phyloP scores from a whole-genome alignment of 306 rosid species.

The Prinsepia uniflora region DNA sequence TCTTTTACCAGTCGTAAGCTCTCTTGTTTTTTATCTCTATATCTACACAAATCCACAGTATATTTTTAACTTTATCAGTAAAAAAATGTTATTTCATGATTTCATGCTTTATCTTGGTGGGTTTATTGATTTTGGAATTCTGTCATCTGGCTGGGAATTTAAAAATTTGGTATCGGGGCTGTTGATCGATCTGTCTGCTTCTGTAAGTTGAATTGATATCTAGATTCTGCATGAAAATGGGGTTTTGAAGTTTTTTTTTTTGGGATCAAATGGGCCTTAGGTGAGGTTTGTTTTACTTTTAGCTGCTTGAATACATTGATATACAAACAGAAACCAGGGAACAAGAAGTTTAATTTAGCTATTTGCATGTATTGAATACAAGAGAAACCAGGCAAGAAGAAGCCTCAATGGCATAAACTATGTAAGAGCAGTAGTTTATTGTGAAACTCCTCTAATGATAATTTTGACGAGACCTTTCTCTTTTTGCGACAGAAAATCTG shows the following conservation, averaged over 20 bases:
- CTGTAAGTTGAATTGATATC: not conserved
- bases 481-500: conserved; percentile 34
- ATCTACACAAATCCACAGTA: conserved; percentile 3
- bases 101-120: conserved; percentile 6
- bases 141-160: not conserved
- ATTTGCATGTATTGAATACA: not conserved
- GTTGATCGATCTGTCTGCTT: not conserved
- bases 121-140: not conserved
- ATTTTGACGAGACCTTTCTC: conserved; percentile 15
- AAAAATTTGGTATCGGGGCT: not conserved
- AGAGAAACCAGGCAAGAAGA: conserved; percentile 8
- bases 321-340: no score
- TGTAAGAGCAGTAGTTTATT: not conserved
- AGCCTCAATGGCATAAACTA: not conserved
- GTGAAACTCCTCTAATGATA: not conserved
- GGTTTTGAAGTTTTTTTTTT: not conserved
- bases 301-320: not conserved
- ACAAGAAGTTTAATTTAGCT: not conserved
- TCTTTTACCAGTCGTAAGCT: conserved; percentile 42
- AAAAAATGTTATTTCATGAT: conserved; percentile 6
- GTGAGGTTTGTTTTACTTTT: not conserved
- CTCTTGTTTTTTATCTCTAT: conserved; percentile 19
- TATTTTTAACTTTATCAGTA: not conserved
- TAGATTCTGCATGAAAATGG: conserved; percentile 5
- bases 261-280: no score